Evolutionary conservation across 345 rosid genomes (phyloP).

Genomic region (Eucalyptus globulus): DNA sequence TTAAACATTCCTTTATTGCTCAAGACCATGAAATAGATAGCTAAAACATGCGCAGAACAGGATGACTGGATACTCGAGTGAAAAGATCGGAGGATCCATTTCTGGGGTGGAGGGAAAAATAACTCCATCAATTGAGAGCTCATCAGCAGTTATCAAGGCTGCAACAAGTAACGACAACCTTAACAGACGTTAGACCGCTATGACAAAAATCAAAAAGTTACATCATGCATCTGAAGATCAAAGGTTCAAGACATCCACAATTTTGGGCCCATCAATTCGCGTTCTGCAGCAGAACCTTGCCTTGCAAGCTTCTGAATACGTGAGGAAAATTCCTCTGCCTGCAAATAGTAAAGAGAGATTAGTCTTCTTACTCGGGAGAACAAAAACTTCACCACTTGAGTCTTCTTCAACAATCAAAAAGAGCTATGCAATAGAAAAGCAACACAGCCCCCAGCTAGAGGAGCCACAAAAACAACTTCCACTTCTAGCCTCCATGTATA

Average conservation of each 20-base stretch:
- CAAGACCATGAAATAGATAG: neutral
- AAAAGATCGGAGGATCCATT: neutral
- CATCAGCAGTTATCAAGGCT: neutral
- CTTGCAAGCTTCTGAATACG: constrained; percentile 64
- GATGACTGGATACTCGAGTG: neutral
- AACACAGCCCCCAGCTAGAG: neutral
- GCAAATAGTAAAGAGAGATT: constrained; percentile 3
- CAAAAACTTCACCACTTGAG: neutral
- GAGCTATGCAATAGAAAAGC: neutral
- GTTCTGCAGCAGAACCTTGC: constrained; percentile 60
- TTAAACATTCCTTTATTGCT: neutral
- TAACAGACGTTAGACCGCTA: neutral
- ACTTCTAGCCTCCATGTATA: neutral
- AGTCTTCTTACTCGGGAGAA: neutral
- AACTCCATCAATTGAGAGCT: neutral
- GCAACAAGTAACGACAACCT: neutral
- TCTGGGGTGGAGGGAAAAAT: neutral
- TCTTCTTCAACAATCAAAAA: neutral
- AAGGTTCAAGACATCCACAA: constrained; percentile 55
- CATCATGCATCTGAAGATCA: neutral
- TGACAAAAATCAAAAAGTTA: neutral
- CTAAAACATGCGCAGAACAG: neutral
- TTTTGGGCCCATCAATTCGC: constrained; percentile 46
- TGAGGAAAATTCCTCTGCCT: constrained; percentile 93
- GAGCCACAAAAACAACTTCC: neutral